phyloP scores from a whole-genome alignment of 441 rosid genomes.

The Daphne laureola region DNA sequence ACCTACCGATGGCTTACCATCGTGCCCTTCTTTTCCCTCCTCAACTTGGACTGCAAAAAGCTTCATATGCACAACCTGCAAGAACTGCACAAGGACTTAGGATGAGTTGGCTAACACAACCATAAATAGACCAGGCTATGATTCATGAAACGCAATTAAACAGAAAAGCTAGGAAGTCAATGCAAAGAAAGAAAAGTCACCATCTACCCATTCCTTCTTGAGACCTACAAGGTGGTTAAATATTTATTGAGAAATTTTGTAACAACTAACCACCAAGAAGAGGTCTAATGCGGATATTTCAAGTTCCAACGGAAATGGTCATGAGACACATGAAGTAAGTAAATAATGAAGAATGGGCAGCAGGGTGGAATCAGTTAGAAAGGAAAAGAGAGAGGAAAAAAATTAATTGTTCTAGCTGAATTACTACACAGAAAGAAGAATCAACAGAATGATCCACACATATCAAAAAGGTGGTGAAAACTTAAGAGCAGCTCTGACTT shows the following conservation, averaged over 20 bases:
- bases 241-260: too few species aligned
- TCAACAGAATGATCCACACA: too few species aligned
- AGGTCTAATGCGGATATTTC: neutral
- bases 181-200: neutral
- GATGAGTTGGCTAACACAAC: neutral
- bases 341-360: too few species aligned
- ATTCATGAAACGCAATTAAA: neutral
- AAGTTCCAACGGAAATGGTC: neutral
- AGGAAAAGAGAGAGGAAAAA: too few species aligned
- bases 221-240: too few species aligned
- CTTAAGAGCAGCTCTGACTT: too few species aligned
- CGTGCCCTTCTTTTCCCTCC: slow-evolving; percentile 65
- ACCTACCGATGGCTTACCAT: slow-evolving; percentile 75
- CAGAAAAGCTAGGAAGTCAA: neutral
- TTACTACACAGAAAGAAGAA: too few species aligned
- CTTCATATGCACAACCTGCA: slow-evolving; percentile 35
- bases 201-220: too few species aligned
- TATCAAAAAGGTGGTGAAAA: too few species aligned
- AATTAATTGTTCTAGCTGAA: too few species aligned
- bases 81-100: slow-evolving; percentile 14
- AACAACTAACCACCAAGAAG: too few species aligned
- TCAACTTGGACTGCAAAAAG: slow-evolving; percentile 61
- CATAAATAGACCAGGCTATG: neutral
- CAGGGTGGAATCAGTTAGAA: too few species aligned
- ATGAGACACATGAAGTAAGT: neutral